These are phyloP conservation scores for Madurella mycetomatis DNA, from an alignment of 2,329 filamentous ascomycete species.

Conservation along the genomic window DNA sequence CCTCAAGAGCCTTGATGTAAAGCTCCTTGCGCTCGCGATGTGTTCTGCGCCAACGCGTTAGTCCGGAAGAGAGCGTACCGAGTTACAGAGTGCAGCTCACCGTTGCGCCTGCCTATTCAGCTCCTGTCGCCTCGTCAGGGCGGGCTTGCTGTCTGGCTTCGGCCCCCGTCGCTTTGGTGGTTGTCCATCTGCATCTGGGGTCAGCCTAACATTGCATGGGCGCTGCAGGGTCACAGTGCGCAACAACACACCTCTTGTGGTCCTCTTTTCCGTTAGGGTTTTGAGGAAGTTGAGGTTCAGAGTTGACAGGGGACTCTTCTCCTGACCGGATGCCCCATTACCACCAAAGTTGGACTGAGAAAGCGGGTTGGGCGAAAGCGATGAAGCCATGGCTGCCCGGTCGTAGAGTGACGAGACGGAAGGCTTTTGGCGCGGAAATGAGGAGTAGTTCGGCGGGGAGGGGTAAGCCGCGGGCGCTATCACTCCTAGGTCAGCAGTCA, in stretches of 20 bases:
- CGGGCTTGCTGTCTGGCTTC: constrained; percentile 94
- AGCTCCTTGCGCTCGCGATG: constrained; percentile 95
- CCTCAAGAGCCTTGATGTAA: constrained; percentile 90
- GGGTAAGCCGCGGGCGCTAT: constrained; percentile 32
- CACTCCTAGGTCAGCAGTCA: constrained; percentile 34
- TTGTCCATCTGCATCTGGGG: constrained; percentile 62
- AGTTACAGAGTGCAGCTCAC: constrained; percentile 44
- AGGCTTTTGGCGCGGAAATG: constrained; percentile 30
- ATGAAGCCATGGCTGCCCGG: constrained; percentile 42
- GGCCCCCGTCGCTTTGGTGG: constrained; percentile 85
- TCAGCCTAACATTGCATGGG: neutral
- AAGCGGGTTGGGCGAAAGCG: constrained; percentile 38
- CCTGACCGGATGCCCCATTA: constrained; percentile 29
- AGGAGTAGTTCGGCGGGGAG: constrained; percentile 34
- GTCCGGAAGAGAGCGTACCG: neutral
- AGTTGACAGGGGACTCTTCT: constrained; percentile 38
- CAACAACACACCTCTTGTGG: constrained; percentile 59
- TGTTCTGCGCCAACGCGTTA: constrained; percentile 55
- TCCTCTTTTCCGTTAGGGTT: constrained; percentile 66
- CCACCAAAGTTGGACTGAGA: constrained; percentile 25
- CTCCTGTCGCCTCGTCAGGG: constrained; percentile 85
- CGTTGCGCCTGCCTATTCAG: constrained; percentile 93
- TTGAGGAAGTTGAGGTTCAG: constrained; percentile 62
- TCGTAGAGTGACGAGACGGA: constrained; percentile 33
- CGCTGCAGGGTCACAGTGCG: neutral